Evolutionary conservation across 257 asterid genomes (phyloP).

Genomic region (Rhazya stricta): DNA sequence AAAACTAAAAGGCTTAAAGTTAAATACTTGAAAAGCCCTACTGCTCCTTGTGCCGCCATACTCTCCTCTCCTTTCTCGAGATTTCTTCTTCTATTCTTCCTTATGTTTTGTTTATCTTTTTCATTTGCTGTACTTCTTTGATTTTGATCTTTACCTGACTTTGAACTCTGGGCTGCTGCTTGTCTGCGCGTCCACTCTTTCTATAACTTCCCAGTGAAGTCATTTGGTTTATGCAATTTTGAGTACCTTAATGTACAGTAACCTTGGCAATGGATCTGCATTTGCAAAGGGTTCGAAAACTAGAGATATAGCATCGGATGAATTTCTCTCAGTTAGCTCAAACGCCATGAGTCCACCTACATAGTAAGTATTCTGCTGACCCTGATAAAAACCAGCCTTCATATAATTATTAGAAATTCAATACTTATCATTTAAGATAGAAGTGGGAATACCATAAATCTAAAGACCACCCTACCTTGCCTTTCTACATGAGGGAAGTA

Average conservation of each 20-base stretch:
- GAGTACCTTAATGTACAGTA: conserved; percentile 72
- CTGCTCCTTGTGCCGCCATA: too few relatives aligned
- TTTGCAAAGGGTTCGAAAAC: conserved; percentile 50
- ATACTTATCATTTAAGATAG: not conserved
- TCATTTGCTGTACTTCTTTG: too few relatives aligned
- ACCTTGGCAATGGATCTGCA: conserved; percentile 46
- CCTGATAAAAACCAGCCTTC: conserved; percentile 72
- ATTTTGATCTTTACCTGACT: too few relatives aligned
- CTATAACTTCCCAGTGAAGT: conserved; percentile 46
- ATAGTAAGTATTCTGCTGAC: conserved; percentile 66
- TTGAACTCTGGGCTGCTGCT: conserved; percentile 73
- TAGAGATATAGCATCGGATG: conserved; percentile 62
- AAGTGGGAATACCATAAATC: not conserved
- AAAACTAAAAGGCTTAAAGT: too few relatives aligned
- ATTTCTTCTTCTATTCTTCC: too few relatives aligned
- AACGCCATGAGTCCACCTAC: conserved; percentile 86
- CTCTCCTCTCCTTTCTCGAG: too few relatives aligned
- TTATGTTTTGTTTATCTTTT: too few relatives aligned
- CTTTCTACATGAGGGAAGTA: conserved; percentile 73
- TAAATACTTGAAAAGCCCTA: too few relatives aligned
- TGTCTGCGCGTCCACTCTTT: conserved; percentile 79
- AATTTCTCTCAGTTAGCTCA: conserved; percentile 87
- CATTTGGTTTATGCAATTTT: conserved; percentile 32
- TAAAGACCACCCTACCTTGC: conserved; percentile 46
- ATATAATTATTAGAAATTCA: conserved; percentile 25